Evolutionary conservation across 106 monocot species (phyloP).

Genomic region (Allium sativum): DNA sequence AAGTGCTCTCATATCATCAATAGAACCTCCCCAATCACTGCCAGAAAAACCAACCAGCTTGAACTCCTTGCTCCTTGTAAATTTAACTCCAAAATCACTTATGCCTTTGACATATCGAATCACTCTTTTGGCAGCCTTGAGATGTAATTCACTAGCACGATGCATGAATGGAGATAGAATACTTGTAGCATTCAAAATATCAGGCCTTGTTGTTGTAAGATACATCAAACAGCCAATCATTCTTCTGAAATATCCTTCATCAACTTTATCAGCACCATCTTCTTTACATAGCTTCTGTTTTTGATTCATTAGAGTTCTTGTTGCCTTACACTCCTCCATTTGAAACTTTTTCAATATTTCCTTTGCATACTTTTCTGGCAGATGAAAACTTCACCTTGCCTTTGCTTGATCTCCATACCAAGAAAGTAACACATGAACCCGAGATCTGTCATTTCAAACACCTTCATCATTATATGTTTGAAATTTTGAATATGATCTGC

Average conservation of each 20-base stretch:
- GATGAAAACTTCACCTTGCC: background rate
- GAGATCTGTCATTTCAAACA: too few relatives aligned
- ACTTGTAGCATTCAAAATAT: too few relatives aligned
- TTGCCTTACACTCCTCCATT: background rate
- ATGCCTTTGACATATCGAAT: constrained; percentile 3
- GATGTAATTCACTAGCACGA: background rate
- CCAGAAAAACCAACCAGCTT: too few relatives aligned
- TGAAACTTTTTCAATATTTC: too few relatives aligned
- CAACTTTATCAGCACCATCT: too few relatives aligned
- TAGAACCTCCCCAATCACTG: too few relatives aligned
- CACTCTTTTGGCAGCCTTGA: constrained; percentile 1
- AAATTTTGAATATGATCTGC: background rate
- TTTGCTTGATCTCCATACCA: background rate
- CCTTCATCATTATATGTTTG: constrained; percentile 3
- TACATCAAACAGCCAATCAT: too few relatives aligned
- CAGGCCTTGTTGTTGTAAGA: too few relatives aligned
- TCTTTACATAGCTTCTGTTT: too few relatives aligned
- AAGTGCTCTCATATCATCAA: too few relatives aligned
- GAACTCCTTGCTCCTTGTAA: constrained; percentile 6
- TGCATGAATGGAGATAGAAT: constrained; percentile 2
- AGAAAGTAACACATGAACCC: constrained; percentile 1
- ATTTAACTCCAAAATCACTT: constrained; percentile 5
- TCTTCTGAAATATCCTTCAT: too few relatives aligned
- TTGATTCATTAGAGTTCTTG: too few relatives aligned
- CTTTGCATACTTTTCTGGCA: constrained; percentile 7